Evolutionary conservation across 83 land plant species (phyloP).

Genomic region (Thuja plicata): DNA sequence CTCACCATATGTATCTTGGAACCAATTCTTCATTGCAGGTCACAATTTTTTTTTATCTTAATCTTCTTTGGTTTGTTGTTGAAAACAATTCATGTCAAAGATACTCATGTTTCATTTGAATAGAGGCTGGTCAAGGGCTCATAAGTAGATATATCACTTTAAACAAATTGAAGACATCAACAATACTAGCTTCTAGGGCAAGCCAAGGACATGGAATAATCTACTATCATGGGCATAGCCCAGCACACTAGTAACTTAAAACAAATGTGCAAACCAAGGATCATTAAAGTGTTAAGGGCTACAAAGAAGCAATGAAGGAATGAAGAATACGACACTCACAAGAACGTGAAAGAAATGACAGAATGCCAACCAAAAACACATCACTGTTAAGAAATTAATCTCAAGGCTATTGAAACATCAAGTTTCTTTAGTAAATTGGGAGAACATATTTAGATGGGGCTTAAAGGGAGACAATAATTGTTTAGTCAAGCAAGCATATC

Average conservation of each 20-base stretch:
- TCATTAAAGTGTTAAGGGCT: background rate
- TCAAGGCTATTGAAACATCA: background rate
- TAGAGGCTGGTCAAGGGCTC: background rate
- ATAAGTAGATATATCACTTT: background rate
- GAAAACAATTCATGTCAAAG: background rate
- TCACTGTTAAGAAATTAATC: background rate
- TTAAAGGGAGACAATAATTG: background rate
- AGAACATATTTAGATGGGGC: background rate
- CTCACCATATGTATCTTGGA: background rate
- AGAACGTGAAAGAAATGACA: background rate
- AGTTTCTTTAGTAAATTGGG: background rate
- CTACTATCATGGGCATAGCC: background rate
- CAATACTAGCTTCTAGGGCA: background rate
- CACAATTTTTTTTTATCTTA: background rate
- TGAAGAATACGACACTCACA: background rate
- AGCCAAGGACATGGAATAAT: background rate
- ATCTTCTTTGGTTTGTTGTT: background rate
- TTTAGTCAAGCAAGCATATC: background rate
- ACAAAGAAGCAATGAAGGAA: background rate
- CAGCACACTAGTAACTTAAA: background rate
- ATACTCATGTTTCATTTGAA: background rate
- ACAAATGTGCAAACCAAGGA: background rate
- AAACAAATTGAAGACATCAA: background rate
- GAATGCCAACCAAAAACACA: background rate
- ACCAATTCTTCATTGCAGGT: background rate